Conservation (phyloP, 768 basidiomycete species). For the Pholiota microspora region DNA sequence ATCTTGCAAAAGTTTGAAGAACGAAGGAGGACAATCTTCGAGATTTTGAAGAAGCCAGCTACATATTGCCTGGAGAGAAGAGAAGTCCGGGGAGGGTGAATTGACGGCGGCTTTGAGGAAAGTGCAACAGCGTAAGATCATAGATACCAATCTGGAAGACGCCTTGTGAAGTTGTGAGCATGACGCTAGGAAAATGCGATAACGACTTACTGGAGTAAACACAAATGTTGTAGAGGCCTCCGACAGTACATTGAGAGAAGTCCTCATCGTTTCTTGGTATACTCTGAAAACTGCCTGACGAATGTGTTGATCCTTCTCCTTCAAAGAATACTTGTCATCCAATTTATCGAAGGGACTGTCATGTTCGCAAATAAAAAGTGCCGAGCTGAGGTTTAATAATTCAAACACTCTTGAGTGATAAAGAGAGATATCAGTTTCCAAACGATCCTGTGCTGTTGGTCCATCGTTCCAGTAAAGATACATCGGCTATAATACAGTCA, state of each 20-base stretch:
- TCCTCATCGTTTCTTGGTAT: conserved; percentile 4
- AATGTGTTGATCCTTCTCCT: conserved; percentile 9
- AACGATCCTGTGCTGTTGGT: conserved; percentile 24
- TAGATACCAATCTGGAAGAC: conserved; percentile 26
- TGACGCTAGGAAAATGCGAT: neutral
- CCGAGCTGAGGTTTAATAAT: conserved; percentile 39
- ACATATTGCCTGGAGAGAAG: conserved; percentile 57
- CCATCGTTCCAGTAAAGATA: conserved; percentile 46
- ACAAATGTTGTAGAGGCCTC: neutral
- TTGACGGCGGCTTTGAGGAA: conserved; percentile 42
- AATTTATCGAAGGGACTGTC: conserved; percentile 1
- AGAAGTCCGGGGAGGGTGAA: conserved; percentile 56
- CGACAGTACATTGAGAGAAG: conserved; percentile 3
- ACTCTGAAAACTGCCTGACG: conserved; percentile 9
- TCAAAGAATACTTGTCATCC: neutral
- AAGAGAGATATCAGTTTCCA: conserved; percentile 20
- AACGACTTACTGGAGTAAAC: conserved; percentile 5
- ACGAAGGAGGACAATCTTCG: conserved; percentile 28
- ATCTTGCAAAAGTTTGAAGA: conserved; percentile 29
- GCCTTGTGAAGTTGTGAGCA: neutral
- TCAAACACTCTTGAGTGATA: conserved; percentile 37
- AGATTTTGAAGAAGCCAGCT: conserved; percentile 49
- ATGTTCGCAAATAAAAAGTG: conserved; percentile 34
- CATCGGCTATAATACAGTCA: conserved; percentile 38
- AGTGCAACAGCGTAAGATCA: conserved; percentile 35